These are phyloP conservation scores for Aspergillus tamarii DNA, from an alignment of 2,329 filamentous ascomycete species.

Conservation along the genomic window DNA sequence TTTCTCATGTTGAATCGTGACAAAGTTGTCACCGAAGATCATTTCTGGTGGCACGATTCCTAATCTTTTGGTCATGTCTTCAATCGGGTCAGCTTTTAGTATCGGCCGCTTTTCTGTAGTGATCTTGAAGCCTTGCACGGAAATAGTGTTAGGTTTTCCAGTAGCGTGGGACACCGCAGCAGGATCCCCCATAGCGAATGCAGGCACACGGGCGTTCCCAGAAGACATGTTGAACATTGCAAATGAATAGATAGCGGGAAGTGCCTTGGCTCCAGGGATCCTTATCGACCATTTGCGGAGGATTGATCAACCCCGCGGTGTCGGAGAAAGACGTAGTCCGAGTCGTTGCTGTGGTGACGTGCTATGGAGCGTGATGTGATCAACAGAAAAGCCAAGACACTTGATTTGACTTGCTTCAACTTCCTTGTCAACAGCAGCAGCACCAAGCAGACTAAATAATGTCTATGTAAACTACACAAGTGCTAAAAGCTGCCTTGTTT, in stretches of 20 bases:
- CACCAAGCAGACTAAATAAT: conserved; percentile 12
- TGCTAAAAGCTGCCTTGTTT: neutral
- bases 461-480: conserved; percentile 10
- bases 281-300: neutral
- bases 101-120: conserved; percentile 90
- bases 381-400: conserved; percentile 21
- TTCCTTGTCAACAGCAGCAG: conserved; percentile 9
- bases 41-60: conserved; percentile 93
- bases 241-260: neutral
- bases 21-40: conserved; percentile 97
- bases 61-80: conserved; percentile 76
- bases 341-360: conserved; percentile 33
- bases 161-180: conserved; percentile 56
- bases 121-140: conserved; percentile 71
- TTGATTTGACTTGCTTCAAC: conserved; percentile 14
- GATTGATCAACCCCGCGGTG: conserved; percentile 29
- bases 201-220: neutral
- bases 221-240: neutral
- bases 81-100: conserved; percentile 87
- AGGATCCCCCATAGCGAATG: conserved; percentile 45
- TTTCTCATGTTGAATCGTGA: conserved; percentile 72
- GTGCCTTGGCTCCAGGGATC: neutral
- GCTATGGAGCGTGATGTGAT: conserved; percentile 10
- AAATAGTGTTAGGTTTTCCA: conserved; percentile 58
- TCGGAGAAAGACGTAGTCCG: conserved; percentile 38